Conservation (phyloP, 2,329 filamentous ascomycete species). For the Paracoccidioides brasiliensis region DNA sequence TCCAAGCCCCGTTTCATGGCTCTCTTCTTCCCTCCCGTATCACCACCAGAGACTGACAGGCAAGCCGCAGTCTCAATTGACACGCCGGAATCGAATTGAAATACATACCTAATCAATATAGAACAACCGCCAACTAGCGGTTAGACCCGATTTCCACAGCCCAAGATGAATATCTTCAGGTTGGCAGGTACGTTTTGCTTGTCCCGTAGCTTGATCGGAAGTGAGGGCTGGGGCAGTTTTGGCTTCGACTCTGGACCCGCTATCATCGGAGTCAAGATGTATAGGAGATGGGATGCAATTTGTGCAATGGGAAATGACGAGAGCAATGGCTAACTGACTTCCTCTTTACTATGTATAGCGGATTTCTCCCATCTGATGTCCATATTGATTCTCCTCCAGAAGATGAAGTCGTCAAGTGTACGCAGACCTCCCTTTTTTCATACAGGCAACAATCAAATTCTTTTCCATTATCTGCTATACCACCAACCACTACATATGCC, state of each 20-base stretch:
- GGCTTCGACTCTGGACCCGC: too few species aligned
- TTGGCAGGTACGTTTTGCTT: constrained; percentile 42
- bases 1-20: neutral
- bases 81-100: too few species aligned
- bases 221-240: too few species aligned
- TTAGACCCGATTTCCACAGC: constrained; percentile 5
- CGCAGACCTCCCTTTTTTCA: constrained; percentile 7
- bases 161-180: constrained; percentile 57
- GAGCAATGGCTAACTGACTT: neutral
- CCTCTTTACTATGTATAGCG: constrained; percentile 38
- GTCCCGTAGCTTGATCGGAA: too few species aligned
- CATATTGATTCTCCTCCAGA: constrained; percentile 87
- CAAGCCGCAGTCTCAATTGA: neutral
- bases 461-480: too few species aligned
- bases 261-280: too few species aligned
- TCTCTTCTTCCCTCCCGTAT: neutral
- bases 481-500: constrained; percentile 26
- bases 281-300: too few species aligned
- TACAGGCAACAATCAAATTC: neutral
- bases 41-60: neutral
- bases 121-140: neutral
- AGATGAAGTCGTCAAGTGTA: constrained; percentile 90
- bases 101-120: too few species aligned
- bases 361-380: constrained; percentile 93
- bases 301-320: neutral